Evolutionary conservation across 2,329 filamentous ascomycete genomes (phyloP).

Genomic region (Arthrobotrys iridis): DNA sequence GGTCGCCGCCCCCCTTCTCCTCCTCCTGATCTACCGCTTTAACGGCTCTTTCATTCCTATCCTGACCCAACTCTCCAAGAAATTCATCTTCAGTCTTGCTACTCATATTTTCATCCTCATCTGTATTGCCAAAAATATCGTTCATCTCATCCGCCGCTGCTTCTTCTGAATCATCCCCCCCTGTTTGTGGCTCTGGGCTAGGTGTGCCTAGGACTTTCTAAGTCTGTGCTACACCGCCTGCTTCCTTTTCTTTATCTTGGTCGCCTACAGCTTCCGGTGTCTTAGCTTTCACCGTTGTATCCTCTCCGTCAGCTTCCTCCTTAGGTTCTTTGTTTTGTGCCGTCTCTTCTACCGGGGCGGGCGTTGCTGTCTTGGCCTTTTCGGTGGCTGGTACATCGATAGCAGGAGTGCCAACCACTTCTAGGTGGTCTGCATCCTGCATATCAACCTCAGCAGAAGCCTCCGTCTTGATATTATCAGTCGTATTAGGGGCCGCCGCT

Average conservation of each 20-base stretch:
- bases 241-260: constrained; percentile 33
- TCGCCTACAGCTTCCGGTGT: constrained; percentile 12
- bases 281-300: constrained; percentile 6
- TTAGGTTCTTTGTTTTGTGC: constrained; percentile 43
- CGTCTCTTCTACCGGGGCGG: constrained; percentile 3
- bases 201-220: constrained; percentile 36
- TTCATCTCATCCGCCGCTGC: constrained; percentile 27
- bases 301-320: constrained; percentile 39
- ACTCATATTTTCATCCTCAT: neutral
- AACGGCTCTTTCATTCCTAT: neutral
- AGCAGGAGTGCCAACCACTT: constrained; percentile 32
- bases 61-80: no score
- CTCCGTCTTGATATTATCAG: constrained; percentile 26
- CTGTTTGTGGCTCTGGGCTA: constrained; percentile 32
- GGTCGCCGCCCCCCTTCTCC: neutral
- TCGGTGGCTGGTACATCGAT: constrained; percentile 47
- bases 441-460: constrained; percentile 52
- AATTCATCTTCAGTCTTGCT: neutral
- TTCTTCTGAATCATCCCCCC: constrained; percentile 43
- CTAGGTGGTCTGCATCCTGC: constrained; percentile 49
- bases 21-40: neutral
- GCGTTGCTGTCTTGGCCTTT: constrained; percentile 31
- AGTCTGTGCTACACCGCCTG: constrained; percentile 23
- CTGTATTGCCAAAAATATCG: no score
- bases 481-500: constrained; percentile 19